Evolutionary conservation across 305 asterid genomes (phyloP).

Genomic region (Solanum hybrid): DNA sequence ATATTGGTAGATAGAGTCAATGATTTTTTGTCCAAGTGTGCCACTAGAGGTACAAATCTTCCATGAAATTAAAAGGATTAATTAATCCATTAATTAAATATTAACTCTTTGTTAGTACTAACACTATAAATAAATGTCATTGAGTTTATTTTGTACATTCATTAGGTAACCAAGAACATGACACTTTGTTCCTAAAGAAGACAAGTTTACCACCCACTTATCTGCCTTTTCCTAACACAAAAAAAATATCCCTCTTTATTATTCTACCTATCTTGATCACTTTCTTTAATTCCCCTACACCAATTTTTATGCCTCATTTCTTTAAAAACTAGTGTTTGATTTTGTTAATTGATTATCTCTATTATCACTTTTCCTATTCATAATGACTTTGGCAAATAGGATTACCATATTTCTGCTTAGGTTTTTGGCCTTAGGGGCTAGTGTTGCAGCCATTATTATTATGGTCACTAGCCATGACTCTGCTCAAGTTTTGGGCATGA

Average conservation of each 20-base stretch:
- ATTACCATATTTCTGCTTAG: slow-evolving; percentile 48
- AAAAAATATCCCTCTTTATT: background rate
- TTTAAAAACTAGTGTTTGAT: background rate
- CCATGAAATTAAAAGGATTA: background rate
- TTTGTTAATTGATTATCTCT: background rate
- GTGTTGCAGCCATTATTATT: slow-evolving; percentile 35
- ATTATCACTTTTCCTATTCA: background rate
- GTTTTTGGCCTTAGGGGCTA: slow-evolving; percentile 70
- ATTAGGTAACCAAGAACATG: slow-evolving; percentile 71
- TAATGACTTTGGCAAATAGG: slow-evolving; percentile 42
- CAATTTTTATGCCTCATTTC: background rate
- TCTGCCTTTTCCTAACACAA: slow-evolving; percentile 51
- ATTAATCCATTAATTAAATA: background rate
- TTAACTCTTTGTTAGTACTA: background rate
- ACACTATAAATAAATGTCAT: slow-evolving; percentile 8
- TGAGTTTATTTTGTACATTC: slow-evolving; percentile 5
- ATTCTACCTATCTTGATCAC: slow-evolving; percentile 8
- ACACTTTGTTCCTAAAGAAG: slow-evolving; percentile 16
- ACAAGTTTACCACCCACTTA: slow-evolving; percentile 40
- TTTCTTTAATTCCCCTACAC: background rate
- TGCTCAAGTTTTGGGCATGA: slow-evolving; percentile 42
- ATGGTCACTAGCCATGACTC: slow-evolving; percentile 68
- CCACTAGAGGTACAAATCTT: background rate
- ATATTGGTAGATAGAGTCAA: background rate
- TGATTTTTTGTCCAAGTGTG: background rate